Evolutionary conservation across 768 basidiomycete species (phyloP).

Genomic region (Phlebiopsis flavidoalba): DNA sequence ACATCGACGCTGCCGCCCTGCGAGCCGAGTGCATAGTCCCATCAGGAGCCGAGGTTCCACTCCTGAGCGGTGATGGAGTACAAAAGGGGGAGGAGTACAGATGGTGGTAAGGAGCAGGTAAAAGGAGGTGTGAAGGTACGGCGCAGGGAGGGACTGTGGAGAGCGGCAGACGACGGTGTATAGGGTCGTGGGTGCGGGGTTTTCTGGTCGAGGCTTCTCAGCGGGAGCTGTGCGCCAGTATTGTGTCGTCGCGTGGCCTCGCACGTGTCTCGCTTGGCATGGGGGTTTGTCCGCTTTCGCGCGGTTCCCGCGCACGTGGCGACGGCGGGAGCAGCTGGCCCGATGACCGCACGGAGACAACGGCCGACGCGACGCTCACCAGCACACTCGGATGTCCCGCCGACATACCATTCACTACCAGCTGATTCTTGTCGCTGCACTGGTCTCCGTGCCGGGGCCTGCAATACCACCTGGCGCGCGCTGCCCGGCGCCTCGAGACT

Average conservation of each 20-base stretch:
- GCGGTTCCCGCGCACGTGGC: neutral
- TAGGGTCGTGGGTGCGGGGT: neutral
- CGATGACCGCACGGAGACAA: neutral
- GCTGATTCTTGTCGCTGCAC: no score
- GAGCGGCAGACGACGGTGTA: neutral
- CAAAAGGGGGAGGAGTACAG: neutral
- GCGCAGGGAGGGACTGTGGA: neutral
- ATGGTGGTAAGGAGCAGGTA: neutral
- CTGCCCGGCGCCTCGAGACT: neutral
- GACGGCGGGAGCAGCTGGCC: neutral
- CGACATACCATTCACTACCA: no score
- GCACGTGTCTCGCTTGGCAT: neutral
- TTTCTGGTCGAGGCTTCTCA: neutral
- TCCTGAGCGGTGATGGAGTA: neutral
- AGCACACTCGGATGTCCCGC: no score
- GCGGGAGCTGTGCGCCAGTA: conserved; percentile 3
- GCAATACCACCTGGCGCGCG: neutral
- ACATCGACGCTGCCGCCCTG: conserved; percentile 83
- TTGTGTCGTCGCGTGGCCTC: neutral
- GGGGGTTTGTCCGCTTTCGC: neutral
- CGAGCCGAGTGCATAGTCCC: conserved; percentile 17
- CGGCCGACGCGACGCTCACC: no score
- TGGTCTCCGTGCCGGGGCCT: neutral
- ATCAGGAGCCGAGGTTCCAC: neutral
- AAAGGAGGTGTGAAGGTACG: neutral